These are phyloP conservation scores for Schoenoplectus tabernaemontani DNA, from an alignment of 202 grass and related monocot species.

Conservation along the genomic window DNA sequence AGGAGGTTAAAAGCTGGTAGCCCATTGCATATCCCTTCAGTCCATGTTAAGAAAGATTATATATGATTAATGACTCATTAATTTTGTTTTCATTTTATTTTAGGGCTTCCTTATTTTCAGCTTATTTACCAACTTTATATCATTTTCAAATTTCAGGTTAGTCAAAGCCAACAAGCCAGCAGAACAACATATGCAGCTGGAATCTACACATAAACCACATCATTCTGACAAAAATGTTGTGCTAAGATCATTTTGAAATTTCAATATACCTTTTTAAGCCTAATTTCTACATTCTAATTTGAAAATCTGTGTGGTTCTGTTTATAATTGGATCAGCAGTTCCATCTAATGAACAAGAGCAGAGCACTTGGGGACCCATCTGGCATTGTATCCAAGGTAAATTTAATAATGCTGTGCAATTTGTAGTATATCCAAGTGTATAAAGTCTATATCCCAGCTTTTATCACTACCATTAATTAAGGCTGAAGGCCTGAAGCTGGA, in stretches of 20 bases:
- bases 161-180: constrained; percentile 32
- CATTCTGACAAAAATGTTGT: constrained; percentile 51
- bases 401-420: not conserved
- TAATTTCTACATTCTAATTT: not conserved
- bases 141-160: constrained; percentile 41
- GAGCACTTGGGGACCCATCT: constrained; percentile 11
- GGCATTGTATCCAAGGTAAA: constrained; percentile 28
- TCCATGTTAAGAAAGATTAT: not conserved
- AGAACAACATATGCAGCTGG: constrained; percentile 13
- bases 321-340: constrained; percentile 21
- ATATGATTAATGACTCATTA: not conserved
- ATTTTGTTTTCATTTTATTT: not conserved
- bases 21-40: not conserved
- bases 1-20: not conserved
- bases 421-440: not conserved
- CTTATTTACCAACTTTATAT: constrained; percentile 19
- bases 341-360: constrained; percentile 21
- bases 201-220: constrained; percentile 23
- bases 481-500: not conserved
- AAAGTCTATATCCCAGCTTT: not conserved
- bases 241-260: not conserved
- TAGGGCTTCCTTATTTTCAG: not conserved
- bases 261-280: not conserved
- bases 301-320: constrained; percentile 14
- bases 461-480: not conserved